Percentiles rank a stretch among this genome's conserved stretches.
Conservation (phyloP, 306 rosid genomes). For the Ceratonia siliqua region DNA sequence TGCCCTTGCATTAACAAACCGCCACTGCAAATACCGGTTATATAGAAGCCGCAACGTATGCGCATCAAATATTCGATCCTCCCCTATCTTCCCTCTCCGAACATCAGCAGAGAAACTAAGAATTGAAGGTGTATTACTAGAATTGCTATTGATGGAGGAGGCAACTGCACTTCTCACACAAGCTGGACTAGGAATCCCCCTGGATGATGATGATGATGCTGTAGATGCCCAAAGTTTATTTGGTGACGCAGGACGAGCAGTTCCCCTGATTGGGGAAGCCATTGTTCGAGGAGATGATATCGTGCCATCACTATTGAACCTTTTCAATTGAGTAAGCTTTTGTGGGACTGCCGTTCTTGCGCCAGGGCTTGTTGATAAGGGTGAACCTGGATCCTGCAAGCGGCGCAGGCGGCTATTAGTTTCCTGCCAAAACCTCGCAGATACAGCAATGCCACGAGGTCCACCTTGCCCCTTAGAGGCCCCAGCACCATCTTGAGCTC, state of each 20-base stretch:
- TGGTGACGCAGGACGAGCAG: slow-evolving; percentile 79
- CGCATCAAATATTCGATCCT: slow-evolving; percentile 88
- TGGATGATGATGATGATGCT: slow-evolving; percentile 69
- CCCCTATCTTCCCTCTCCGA: slow-evolving; percentile 95
- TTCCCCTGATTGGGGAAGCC: slow-evolving; percentile 82
- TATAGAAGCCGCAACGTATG: slow-evolving; percentile 92
- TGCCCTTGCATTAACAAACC: slow-evolving; percentile 93
- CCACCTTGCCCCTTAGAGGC: slow-evolving; percentile 42
- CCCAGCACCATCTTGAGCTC: slow-evolving; percentile 61
- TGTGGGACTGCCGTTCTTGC: slow-evolving; percentile 51
- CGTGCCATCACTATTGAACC: slow-evolving; percentile 56
- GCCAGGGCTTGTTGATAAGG: slow-evolving; percentile 68
- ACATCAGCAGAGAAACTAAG: slow-evolving; percentile 87
- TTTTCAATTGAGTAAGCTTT: slow-evolving; percentile 62
- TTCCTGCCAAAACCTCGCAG: slow-evolving; percentile 98
- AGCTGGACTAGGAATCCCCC: slow-evolving; percentile 81
- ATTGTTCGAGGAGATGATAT: slow-evolving; percentile 66
- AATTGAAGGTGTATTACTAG: slow-evolving; percentile 73
- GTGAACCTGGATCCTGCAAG: slow-evolving; percentile 91
- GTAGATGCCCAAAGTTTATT: slow-evolving; percentile 82
- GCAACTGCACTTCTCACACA: slow-evolving; percentile 68
- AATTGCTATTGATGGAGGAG: slow-evolving; percentile 54
- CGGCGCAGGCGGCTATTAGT: slow-evolving; percentile 89
- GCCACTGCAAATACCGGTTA: slow-evolving; percentile 90
- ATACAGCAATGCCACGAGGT: slow-evolving; percentile 73